phyloP scores from a whole-genome alignment of 306 rosid species.

The Calophaca sinica region DNA sequence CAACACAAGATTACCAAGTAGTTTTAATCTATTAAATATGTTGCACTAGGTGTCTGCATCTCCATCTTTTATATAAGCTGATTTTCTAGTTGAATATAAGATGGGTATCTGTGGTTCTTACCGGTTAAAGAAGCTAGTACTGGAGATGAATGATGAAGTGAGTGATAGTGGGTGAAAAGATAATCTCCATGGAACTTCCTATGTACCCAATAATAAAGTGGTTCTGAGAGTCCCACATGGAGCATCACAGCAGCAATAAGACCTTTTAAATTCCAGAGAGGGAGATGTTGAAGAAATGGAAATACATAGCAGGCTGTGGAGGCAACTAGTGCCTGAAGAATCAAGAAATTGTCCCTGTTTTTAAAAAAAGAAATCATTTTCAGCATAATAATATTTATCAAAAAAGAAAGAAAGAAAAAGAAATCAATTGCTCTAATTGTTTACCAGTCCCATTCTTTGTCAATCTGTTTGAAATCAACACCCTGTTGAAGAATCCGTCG shows the following conservation, averaged over 20 bases:
- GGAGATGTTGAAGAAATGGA: slow-evolving; percentile 69
- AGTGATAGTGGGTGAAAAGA: slow-evolving; percentile 72
- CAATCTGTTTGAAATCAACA: slow-evolving; percentile 64
- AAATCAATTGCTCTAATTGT: neutral
- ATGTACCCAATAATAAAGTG: slow-evolving; percentile 81
- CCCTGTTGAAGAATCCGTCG: slow-evolving; percentile 54
- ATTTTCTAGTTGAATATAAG: too few species aligned
- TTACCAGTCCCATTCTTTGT: slow-evolving; percentile 92
- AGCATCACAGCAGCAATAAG: slow-evolving; percentile 61
- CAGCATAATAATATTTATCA: neutral
- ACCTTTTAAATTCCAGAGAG: slow-evolving; percentile 73
- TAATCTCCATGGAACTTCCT: slow-evolving; percentile 60
- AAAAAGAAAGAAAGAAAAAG: too few species aligned
- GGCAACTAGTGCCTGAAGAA: slow-evolving; percentile 73
- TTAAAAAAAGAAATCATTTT: neutral
- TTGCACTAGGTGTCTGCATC: too few species aligned
- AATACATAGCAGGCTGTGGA: slow-evolving; percentile 54
- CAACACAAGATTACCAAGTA: too few species aligned
- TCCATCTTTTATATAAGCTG: too few species aligned
- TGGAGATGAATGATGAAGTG: slow-evolving; percentile 84
- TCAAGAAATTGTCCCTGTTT: slow-evolving; percentile 85
- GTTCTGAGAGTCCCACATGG: slow-evolving; percentile 84
- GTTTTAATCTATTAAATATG: too few species aligned
- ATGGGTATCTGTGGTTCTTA: slow-evolving; percentile 15
- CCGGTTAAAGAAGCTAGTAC: slow-evolving; percentile 76